These are phyloP conservation scores for Pleurotus tuber-regium DNA, from an alignment of 768 basidiomycete species.

Conservation along the genomic window DNA sequence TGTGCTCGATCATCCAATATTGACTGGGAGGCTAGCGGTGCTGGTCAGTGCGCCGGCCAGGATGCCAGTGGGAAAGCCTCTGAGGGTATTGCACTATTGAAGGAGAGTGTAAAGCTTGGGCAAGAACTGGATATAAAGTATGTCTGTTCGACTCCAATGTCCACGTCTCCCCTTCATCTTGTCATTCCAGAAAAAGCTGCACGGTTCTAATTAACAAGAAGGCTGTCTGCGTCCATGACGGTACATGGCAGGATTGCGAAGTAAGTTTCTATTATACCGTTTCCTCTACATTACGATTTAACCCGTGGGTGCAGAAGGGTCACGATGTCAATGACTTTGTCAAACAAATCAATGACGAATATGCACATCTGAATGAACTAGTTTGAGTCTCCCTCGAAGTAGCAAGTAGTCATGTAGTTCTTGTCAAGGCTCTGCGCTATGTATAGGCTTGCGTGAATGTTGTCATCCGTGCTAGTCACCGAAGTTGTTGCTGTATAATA, in stretches of 20 bases:
- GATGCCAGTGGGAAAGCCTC: conserved; percentile 60
- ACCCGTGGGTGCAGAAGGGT: conserved; percentile 80
- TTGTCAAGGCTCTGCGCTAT: too few relatives aligned
- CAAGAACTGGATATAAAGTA: conserved; percentile 56
- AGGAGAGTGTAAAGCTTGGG: conserved; percentile 51
- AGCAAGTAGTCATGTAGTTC: too few relatives aligned
- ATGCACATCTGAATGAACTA: conserved; percentile 53
- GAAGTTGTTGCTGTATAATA: too few relatives aligned
- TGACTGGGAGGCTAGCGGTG: conserved; percentile 63
- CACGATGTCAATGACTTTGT: conserved; percentile 76
- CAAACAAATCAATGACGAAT: conserved; percentile 72
- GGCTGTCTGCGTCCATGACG: conserved; percentile 55
- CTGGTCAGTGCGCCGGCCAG: conserved; percentile 54
- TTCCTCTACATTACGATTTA: conserved; percentile 46
- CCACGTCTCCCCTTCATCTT: not conserved
- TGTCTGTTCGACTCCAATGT: conserved; percentile 15
- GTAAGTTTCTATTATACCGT: conserved; percentile 42
- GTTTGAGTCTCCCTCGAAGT: too few relatives aligned
- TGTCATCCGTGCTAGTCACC: too few relatives aligned
- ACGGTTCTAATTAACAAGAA: conserved; percentile 74
- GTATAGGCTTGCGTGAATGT: too few relatives aligned
- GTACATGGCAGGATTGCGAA: conserved; percentile 15
- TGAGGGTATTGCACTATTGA: conserved; percentile 66
- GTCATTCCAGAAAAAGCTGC: conserved; percentile 71
- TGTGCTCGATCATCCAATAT: conserved; percentile 66